Percentiles rank a stretch among this genome's conserved stretches.
Conservation (phyloP, 2,329 filamentous ascomycete genomes). For the Juglanconis sp. region DNA sequence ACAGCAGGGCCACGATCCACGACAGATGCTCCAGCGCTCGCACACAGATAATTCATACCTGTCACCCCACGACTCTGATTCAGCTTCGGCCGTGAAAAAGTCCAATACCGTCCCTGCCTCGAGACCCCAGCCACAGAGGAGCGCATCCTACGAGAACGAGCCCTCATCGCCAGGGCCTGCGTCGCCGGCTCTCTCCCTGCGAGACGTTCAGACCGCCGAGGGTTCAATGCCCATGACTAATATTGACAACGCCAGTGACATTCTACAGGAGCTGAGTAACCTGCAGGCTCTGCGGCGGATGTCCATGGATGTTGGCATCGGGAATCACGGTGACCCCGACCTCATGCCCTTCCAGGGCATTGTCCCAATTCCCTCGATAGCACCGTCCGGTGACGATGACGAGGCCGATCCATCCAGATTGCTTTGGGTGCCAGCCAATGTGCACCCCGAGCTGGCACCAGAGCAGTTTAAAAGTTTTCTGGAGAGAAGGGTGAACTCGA, state of each 20-base stretch:
- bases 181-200: conserved; percentile 52
- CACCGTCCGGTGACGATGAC: conserved; percentile 70
- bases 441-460: conserved; percentile 92
- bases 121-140: conserved; percentile 38
- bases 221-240: conserved; percentile 83
- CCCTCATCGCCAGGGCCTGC: conserved; percentile 32
- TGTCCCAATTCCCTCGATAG: conserved; percentile 69
- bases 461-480: conserved; percentile 96
- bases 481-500: conserved; percentile 87
- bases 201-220: conserved; percentile 53
- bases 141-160: conserved; percentile 37
- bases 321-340: conserved; percentile 67
- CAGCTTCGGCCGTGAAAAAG: conserved; percentile 37
- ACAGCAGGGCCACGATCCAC: conserved; percentile 31
- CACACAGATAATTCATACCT: conserved; percentile 40
- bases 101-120: conserved; percentile 38
- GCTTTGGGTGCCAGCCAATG: conserved; percentile 91
- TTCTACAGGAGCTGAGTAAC: conserved; percentile 90
- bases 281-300: conserved; percentile 84
- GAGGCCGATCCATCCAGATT: conserved; percentile 85
- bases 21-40: conserved; percentile 42
- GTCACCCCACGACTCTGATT: conserved; percentile 24
- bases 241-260: conserved; percentile 83
- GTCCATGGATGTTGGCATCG: conserved; percentile 80
- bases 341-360: conserved; percentile 68